Base-by-base conservation (phyloP, 441 rosid species). In the Pelargonium myrrhifolium region DNA sequence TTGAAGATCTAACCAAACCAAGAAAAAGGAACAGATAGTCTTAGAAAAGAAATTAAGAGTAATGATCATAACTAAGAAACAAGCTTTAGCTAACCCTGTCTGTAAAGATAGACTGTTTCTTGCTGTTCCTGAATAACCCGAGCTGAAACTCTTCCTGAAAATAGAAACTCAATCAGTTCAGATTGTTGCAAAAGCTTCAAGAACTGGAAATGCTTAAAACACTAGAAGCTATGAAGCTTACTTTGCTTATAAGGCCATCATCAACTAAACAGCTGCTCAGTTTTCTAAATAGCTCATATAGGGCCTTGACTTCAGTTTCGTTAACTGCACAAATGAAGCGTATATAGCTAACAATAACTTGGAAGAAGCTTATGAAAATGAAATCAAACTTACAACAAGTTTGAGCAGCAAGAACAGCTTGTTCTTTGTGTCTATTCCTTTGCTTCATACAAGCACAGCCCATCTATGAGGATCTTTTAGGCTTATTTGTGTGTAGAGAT, bases 141-240 rank as follows among this genome's bases (percentile, higher is more conserved):
- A 86, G 72, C 67, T 76, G 89, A 72, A 86, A 80, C 85, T 86
- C 88, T 78, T 88, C 92, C 95, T 86, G 81, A 40, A 66, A 11
- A 64, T 1, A 58, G 3, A 17, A 62, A 69, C 31, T 28, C 31
- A 49, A 21, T 45, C 26, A 17, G 59, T 39, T 49, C n/a, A 55
- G 71, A 74, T 63, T 11, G n/a, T 28, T 28, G 31, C 31, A 28
- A 28, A 28, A 28, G 31, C 31, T 28, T 28, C 31, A 28, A 28
- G 31, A 28, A 28, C 31, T 28, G 4, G 3, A 28, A 28, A 4
- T 28, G 31, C 31, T 28, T 1, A 28, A 28, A 28, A 28, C 31
- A 28, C 31, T 28, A 28, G 31, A 28, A 45, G 40, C 0, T n/a
- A 49, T 21, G 17, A 11, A 60, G 68, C 77, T 68, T 70, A 89